Evolutionary conservation across 345 rosid genomes (phyloP).

Genomic region (sweet orange (Citrus sinensis)): DVS_A1.0 CM039162.1:31429001-31429500

Average conservation of each 20-base stretch:
- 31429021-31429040: constrained; percentile 11
- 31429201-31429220: constrained; percentile 93
- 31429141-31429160: constrained; percentile 87
- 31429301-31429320: background rate
- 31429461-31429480: background rate
- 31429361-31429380: background rate
- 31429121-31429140: constrained; percentile 67
- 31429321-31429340: constrained; percentile 15
- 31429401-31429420: background rate
- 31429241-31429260: constrained; percentile 97
- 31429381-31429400: background rate
- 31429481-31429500: background rate
- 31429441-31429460: background rate
- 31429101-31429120: constrained; percentile 55
- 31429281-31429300: no score
- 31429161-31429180: constrained; percentile 93
- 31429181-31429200: constrained; percentile 93
- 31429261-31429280: background rate
- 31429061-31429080: constrained; percentile 46
- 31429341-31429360: background rate
- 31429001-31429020: constrained; percentile 2
- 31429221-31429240: constrained; percentile 99
- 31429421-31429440: background rate
- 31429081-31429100: constrained; percentile 53
- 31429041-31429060: constrained; percentile 19